Percentiles rank a stretch among this genome's conserved stretches.
phyloP scores from a whole-genome alignment of 805 yeast genomes.

The Ogataea paradorogensis region DNA sequence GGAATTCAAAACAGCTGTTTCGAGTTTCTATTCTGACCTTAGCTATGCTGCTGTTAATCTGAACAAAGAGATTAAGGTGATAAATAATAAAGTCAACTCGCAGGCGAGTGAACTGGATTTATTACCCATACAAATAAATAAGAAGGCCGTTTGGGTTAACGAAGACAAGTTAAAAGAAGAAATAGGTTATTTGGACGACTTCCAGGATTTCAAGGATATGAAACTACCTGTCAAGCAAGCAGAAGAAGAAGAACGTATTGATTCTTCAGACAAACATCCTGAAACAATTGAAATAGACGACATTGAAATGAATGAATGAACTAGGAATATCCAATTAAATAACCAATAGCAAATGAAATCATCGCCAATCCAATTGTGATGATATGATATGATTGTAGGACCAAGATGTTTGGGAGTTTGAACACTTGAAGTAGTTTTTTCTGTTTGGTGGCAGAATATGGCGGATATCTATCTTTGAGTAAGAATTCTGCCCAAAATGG shows the following conservation, averaged over 20 bases:
- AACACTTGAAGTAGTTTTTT: conserved; percentile 18
- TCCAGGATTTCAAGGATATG: conserved; percentile 16
- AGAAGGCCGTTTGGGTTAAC: conserved; percentile 69
- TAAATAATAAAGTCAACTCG: conserved; percentile 59
- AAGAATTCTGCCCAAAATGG: conserved; percentile 59
- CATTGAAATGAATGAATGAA: conserved; percentile 12
- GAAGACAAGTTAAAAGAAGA: conserved; percentile 52
- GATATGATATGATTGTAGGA: conserved; percentile 1
- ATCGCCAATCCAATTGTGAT: conserved; percentile 2
- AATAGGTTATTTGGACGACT: conserved; percentile 33
- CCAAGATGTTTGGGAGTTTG: conserved; percentile 8
- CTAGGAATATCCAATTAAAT: neutral
- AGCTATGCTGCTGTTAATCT: conserved; percentile 57
- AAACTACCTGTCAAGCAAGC: conserved; percentile 4
- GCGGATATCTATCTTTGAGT: conserved; percentile 65
- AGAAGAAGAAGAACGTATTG: conserved; percentile 2
- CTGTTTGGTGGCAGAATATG: conserved; percentile 38
- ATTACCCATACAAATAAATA: conserved; percentile 65
- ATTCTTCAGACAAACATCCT: too few relatives aligned
- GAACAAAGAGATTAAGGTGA: conserved; percentile 61
- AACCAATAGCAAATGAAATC: conserved; percentile 1
- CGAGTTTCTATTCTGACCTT: conserved; percentile 49
- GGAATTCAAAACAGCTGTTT: conserved; percentile 43
- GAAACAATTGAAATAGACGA: conserved; percentile 16
- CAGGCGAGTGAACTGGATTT: conserved; percentile 35